Evolutionary conservation across 106 monocot genomes (phyloP), one percentile per base, ranked within the genome.

Genomic region (Posidonia australis): DNA sequence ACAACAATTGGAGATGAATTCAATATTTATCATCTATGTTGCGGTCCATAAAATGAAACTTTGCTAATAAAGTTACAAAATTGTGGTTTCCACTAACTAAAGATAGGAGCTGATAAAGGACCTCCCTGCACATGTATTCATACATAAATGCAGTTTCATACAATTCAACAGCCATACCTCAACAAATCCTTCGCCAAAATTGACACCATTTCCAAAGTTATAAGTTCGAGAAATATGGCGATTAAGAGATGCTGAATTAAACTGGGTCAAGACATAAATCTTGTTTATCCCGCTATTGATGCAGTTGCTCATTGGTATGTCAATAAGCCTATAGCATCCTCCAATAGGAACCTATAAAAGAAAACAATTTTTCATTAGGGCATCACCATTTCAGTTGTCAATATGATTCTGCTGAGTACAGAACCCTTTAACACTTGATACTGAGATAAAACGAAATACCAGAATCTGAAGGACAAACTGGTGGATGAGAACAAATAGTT

Each of bases 281-380:
- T 93, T 93, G 67, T 85, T 86, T 62, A 93, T 81, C 20, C 93
- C 88, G 32, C 88, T 88, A 64, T 93, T 93, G 63, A 93, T 87
- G 76, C 93, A 93, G 62, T 93, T 93, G 70, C 88, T 93, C 93
- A 86, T 86, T 11, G 88, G 83, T 61, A 93, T 77, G 51, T 93
- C 93, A 51, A 93, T 81, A 54, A 93, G 85, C 54, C 85, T 73
- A 42, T 88, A 93, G 67, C 80, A 83, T 55, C 93, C 93, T 53
- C 88, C 93, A 56, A 93, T 44, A 10, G 93, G 93, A 61, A 93
- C 93, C 93, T 93, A 53, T n/a, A n/a, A n/a, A 46, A n/a, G 32
- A 24, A 49, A 44, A 45, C 3, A 3, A 9, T 49, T 10, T 49
- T 0, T 16, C 13, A n/a, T n/a, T n/a, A n/a, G n/a, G n/a, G n/a